Base-by-base conservation (phyloP, 192 early-diverging fungal species). In the Coemansia sp. region DNA sequence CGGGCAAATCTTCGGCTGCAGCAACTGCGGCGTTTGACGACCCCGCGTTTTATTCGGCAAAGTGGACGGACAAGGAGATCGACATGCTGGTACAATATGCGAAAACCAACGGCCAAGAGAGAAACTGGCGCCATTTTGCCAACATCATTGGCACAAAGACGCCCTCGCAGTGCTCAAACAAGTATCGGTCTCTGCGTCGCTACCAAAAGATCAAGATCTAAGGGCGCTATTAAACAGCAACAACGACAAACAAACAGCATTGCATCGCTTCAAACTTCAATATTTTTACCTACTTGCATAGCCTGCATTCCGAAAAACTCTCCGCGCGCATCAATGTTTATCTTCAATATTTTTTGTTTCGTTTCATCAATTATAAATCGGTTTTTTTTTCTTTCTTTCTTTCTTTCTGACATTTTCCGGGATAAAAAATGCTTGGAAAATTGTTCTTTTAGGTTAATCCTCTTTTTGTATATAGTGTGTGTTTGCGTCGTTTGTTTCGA, bases 61-160 rank as follows among this genome's bases (percentile, higher is more conserved):
- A 60, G 31, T 79, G 76, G 76, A 61, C 76, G 2, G 22, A 17
- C 5, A 48, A 70, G 5, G 76, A 79, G 48, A 73, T 61, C 7
- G 22, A 40, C 22, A 48, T 67, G 31, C 48, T 79, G 55, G 18
- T 48, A 0, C 60, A 65, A 36, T 79, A 73, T 22, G 76, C 61
- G 28, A 52, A 28, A 36, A 18, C 55, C 4, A 60, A 68, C 12
- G 42, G 54, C 22, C 32, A 42, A 7, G 32, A 68, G 7, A 56
- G 48, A 22, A 73, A 73, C 48, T 79, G 77, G 77, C 61, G 38
- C 4, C 48, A 63, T 30, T 70, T 79, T 67, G 60, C 77, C n/a
- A 28, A 48, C 2, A 51, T 60, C 0, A 29, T 79, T 1, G 71
- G 64, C 33, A 79, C 71, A 18, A 79, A 79, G 36, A 66, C 77